Evolutionary conservation across 129 eudicot genomes (phyloP), one percentile per base, ranked within the genome.

Genomic region (Heracleum sosnowskyi): DNA sequence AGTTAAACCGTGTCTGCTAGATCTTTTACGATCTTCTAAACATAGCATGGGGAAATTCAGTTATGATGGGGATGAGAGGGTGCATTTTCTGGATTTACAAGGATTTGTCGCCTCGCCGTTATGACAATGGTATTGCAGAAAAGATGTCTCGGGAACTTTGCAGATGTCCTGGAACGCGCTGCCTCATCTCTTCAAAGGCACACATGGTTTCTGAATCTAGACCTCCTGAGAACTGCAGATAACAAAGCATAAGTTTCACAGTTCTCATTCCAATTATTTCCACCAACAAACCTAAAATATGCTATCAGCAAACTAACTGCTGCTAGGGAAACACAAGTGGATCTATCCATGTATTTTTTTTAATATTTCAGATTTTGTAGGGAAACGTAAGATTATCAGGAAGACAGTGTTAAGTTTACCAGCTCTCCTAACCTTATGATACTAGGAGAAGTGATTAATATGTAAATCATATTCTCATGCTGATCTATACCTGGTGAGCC

Each of bases 141-240:
- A 80, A 63, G 40, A 80, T 53, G 18, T 74, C 68, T 80, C 35
- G 79, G n/a, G 79, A 75, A 35, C 69, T 62, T 35, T 62, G 79
- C n/a, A 64, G 11, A 55, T 81, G 84, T 17, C 73, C 84, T 40
- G 84, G 80, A 39, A 81, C 84, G 12, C 77, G 80, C 35, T 57
- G 71, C 57, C 80, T 81, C 12, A 81, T 81, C 62, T 76, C 80
- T 81, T 81, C 80, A 49, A 81, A 51, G 4, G 84, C 84, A 34
- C 80, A 76, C 62, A 81, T 24, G 33, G 84, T 81, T 69, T 81
- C 84, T 69, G 77, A 76, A 81, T 81, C 84, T 49, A 81, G 77
- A 66, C 84, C 84, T 68, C 84, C 84, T 35, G 76, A 69, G 55
- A 81, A 81, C 84, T 81, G 84, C 84, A 81, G 33, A 31, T 41